A percentile compares a stretch with the other conserved stretches of the same genome.
Conservation (phyloP, 768 basidiomycete genomes). For the Coprinopsis sp. region DNA sequence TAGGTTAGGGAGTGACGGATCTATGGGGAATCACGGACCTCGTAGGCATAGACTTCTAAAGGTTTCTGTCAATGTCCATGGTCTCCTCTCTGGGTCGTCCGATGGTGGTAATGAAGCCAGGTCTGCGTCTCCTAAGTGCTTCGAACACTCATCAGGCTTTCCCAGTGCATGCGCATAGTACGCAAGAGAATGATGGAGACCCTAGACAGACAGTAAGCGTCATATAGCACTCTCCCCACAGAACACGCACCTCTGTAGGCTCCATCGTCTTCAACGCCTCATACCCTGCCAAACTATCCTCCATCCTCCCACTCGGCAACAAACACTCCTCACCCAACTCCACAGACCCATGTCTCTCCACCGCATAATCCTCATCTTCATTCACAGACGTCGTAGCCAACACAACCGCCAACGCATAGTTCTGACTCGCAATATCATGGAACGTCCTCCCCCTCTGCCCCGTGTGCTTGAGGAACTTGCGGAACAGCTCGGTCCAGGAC, state of each 20-base stretch:
- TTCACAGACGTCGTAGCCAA: slow-evolving; percentile 43
- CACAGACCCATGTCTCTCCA: slow-evolving; percentile 26
- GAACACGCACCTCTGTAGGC: slow-evolving; percentile 50
- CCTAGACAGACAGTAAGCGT: slow-evolving; percentile 36
- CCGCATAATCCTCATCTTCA: slow-evolving; percentile 48
- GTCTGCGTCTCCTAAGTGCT: slow-evolving; percentile 49
- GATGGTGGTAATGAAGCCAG: slow-evolving; percentile 43
- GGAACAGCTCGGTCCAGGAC: slow-evolving; percentile 73
- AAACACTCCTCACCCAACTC: slow-evolving; percentile 55
- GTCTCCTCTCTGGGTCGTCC: slow-evolving; percentile 64
- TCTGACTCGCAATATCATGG: slow-evolving; percentile 51
- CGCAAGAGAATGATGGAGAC: slow-evolving; percentile 62
- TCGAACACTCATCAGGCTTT: slow-evolving; percentile 57
- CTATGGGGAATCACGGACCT: slow-evolving; percentile 41
- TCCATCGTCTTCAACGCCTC: slow-evolving; percentile 47
- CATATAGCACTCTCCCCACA: slow-evolving; percentile 1
- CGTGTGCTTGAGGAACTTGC: slow-evolving; percentile 85
- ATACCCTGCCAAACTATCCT: slow-evolving; percentile 55
- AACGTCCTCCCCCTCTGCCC: slow-evolving; percentile 47
- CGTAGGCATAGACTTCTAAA: slow-evolving; percentile 74
- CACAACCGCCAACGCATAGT: slow-evolving; percentile 57
- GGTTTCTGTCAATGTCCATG: slow-evolving; percentile 69
- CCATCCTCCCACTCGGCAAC: slow-evolving; percentile 47
- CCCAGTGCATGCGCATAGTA: slow-evolving; percentile 80
- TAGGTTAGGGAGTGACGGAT: slow-evolving; percentile 3